Evolutionary conservation across 306 rosid species (phyloP).

Genomic region (Oxytropis ochrocephala): DNA sequence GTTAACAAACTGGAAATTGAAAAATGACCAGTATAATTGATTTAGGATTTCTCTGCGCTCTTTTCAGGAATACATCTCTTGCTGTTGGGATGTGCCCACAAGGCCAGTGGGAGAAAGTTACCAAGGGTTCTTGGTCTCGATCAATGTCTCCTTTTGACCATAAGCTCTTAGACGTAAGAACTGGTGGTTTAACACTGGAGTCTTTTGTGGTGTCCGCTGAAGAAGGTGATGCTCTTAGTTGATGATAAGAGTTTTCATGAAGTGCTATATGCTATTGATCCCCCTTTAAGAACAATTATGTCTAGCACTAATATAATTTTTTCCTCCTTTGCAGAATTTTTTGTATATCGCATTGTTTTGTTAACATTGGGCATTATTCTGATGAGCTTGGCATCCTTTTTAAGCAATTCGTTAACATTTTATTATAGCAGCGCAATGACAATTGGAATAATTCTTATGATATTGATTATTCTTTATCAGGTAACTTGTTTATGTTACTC

Average conservation of each 20-base stretch:
- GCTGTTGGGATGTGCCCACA: slow-evolving; percentile 76
- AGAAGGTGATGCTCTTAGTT: slow-evolving; percentile 52
- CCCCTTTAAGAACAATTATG: neutral
- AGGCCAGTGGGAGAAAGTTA: slow-evolving; percentile 80
- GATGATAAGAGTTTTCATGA: slow-evolving; percentile 9
- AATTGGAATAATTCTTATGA: slow-evolving; percentile 70
- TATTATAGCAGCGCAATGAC: slow-evolving; percentile 82
- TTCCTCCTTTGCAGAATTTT: slow-evolving; percentile 56
- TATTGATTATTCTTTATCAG: slow-evolving; percentile 86
- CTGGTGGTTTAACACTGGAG: slow-evolving; percentile 55
- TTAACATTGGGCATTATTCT: slow-evolving; percentile 51
- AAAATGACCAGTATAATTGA: neutral
- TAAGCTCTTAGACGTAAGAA: slow-evolving; percentile 65
- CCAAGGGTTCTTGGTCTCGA: slow-evolving; percentile 63
- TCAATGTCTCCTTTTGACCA: slow-evolving; percentile 80
- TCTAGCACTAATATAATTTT: neutral
- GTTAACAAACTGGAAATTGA: neutral
- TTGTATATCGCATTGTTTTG: slow-evolving; percentile 47
- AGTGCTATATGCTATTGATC: neutral
- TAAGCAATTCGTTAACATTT: slow-evolving; percentile 70
- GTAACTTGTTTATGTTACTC: slow-evolving; percentile 34
- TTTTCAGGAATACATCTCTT: slow-evolving; percentile 62
- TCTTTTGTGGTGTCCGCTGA: slow-evolving; percentile 59
- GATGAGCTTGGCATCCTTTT: slow-evolving; percentile 60
- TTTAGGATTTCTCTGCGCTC: neutral